These are phyloP conservation scores for Poa annua DNA, from an alignment of 176 grass and related monocot species.

Conservation along the genomic window DNA sequence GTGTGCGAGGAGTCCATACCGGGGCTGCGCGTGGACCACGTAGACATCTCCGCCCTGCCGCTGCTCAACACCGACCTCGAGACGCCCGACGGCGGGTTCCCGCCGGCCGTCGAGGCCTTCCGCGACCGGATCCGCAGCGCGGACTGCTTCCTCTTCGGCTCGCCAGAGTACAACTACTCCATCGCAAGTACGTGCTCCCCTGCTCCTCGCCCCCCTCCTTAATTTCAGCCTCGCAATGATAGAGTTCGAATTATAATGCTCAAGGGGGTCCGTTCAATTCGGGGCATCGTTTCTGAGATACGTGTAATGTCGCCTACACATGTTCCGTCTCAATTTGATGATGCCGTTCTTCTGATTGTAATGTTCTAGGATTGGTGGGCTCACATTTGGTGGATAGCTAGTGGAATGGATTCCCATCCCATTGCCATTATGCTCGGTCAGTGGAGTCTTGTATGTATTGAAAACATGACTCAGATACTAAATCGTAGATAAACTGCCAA, in stretches of 20 bases:
- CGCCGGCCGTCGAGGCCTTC: constrained; percentile 72
- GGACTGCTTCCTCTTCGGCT: constrained; percentile 77
- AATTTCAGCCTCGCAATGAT: not conserved
- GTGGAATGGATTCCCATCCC: not conserved
- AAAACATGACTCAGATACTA: not conserved
- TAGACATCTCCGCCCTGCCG: constrained; percentile 69
- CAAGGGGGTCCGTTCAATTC: not conserved
- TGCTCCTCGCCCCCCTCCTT: not conserved
- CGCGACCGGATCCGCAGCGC: constrained; percentile 55
- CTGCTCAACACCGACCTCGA: constrained; percentile 85
- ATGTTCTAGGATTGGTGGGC: not conserved
- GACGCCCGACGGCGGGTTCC: constrained; percentile 50
- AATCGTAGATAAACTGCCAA: not conserved
- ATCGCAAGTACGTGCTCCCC: constrained; percentile 48
- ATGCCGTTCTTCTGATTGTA: not conserved
- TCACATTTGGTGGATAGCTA: not conserved
- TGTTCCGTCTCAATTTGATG: not conserved
- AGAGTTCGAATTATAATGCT: not conserved
- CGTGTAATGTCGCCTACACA: not conserved
- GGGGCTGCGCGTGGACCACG: constrained; percentile 59
- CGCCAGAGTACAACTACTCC: constrained; percentile 89
- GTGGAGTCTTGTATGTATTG: no score
- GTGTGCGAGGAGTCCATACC: constrained; percentile 57
- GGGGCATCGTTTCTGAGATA: not conserved
- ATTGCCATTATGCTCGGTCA: not conserved